Percentiles rank a stretch among this genome's conserved stretches.
Conservation (phyloP, 352 stramenopile species). For the Pythium phragmiticola region DNA sequence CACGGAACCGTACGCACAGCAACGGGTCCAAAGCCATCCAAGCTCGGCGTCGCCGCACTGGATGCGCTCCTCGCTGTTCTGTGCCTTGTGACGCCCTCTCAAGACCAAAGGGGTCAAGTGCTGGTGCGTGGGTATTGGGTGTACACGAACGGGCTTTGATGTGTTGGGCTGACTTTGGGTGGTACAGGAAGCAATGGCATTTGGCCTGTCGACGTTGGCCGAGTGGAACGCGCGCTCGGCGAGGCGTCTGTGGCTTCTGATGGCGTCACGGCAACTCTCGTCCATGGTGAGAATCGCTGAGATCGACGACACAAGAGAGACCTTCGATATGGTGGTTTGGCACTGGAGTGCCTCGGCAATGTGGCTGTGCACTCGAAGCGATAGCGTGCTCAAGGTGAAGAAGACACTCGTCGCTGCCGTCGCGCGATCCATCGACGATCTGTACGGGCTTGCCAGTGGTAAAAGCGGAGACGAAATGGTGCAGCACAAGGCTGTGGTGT, state of each 20-base stretch:
- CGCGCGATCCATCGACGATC: not conserved
- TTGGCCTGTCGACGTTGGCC: constrained; percentile 3
- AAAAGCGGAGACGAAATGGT: not conserved
- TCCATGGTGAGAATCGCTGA: constrained; percentile 2
- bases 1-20: constrained; percentile 11
- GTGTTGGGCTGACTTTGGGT: not conserved
- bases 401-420: constrained; percentile 16
- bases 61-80: constrained; percentile 54
- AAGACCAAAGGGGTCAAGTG: not conserved
- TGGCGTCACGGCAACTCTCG: constrained; percentile 13
- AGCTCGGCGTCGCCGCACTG: constrained; percentile 47
- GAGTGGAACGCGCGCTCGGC: constrained; percentile 13
- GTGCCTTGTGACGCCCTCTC: constrained; percentile 21
- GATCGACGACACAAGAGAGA: not conserved
- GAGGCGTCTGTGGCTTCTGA: constrained; percentile 12
- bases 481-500: not conserved
- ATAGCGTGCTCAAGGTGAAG: constrained; percentile 27
- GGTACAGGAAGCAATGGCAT: constrained; percentile 2
- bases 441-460: not conserved
- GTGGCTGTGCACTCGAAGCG: constrained; percentile 51
- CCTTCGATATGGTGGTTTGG: constrained; percentile 47
- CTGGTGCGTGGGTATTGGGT: not conserved
- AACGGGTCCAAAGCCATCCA: constrained; percentile 44
- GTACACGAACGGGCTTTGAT: not conserved
- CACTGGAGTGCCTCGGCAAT: constrained; percentile 52